Percentiles rank a stretch among this genome's conserved stretches.
These are phyloP conservation scores for Arthrobotrys musiformis DNA, from an alignment of 2,329 filamentous ascomycete species.

Conservation along the genomic window DNA sequence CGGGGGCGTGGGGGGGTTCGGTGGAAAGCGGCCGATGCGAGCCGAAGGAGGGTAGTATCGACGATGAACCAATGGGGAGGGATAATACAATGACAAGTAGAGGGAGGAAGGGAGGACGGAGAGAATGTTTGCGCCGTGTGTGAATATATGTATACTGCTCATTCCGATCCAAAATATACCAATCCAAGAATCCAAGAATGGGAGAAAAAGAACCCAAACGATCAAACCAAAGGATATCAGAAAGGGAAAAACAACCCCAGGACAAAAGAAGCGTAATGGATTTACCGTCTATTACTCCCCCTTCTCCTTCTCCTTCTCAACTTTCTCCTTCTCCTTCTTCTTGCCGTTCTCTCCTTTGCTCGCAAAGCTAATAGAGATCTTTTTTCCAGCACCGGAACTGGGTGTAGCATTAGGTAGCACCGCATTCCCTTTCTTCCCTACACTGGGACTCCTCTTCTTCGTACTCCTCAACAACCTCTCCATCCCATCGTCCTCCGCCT, in stretches of 20 bases:
- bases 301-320: background rate
- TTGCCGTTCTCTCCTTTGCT: constrained; percentile 49
- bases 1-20: background rate
- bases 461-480: constrained; percentile 74
- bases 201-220: background rate
- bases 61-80: background rate
- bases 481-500: constrained; percentile 93
- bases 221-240: background rate
- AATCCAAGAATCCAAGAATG: constrained; percentile 7
- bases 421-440: constrained; percentile 37
- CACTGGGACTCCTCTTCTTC: constrained; percentile 46
- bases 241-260: background rate
- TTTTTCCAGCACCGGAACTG: constrained; percentile 56
- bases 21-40: background rate
- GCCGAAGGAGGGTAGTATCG: background rate
- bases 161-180: constrained; percentile 16
- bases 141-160: constrained; percentile 19
- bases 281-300: background rate
- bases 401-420: background rate
- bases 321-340: constrained; percentile 36
- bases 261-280: background rate
- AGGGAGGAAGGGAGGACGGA: background rate
- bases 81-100: background rate
- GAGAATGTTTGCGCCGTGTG: constrained; percentile 12
- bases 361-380: constrained; percentile 59